These are phyloP conservation scores for Chalciporus chontae DNA, from an alignment of 768 basidiomycete genomes.

Conservation along the genomic window DNA sequence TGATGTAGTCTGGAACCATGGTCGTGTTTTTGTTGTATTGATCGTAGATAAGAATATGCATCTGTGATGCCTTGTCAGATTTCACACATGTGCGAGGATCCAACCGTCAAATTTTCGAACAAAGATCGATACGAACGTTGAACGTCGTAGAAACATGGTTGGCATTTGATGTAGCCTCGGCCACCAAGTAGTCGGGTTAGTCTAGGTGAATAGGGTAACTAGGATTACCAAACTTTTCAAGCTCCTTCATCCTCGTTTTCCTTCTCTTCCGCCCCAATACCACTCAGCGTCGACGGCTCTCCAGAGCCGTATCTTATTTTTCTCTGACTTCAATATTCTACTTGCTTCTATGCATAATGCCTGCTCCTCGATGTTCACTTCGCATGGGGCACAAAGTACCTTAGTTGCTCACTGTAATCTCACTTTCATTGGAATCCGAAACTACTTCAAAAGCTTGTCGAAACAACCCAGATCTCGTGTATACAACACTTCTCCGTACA, in stretches of 20 bases:
- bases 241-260: constrained; percentile 7
- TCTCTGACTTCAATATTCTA: neutral
- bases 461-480: neutral
- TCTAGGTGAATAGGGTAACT: too few relatives aligned
- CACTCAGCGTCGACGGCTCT: too few relatives aligned
- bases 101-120: too few relatives aligned
- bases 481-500: neutral
- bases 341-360: constrained; percentile 14
- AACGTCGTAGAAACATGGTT: too few relatives aligned
- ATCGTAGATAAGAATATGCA: neutral
- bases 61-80: neutral
- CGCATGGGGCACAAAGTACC: constrained; percentile 1
- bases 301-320: neutral
- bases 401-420: constrained; percentile 10
- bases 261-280: too few relatives aligned
- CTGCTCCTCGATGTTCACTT: constrained; percentile 2
- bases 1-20: neutral
- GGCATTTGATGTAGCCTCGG: too few relatives aligned
- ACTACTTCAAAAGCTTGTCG: constrained; percentile 25
- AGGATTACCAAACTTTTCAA: too few relatives aligned
- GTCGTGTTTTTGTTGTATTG: neutral
- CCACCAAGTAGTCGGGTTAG: too few relatives aligned
- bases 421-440: constrained; percentile 31
- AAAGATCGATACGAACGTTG: too few relatives aligned
- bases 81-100: too few relatives aligned